Evolutionary conservation across 257 asterid species (phyloP), one percentile per base, ranked within the genome.

Genomic region (Galeopsis tetrahit): DNA sequence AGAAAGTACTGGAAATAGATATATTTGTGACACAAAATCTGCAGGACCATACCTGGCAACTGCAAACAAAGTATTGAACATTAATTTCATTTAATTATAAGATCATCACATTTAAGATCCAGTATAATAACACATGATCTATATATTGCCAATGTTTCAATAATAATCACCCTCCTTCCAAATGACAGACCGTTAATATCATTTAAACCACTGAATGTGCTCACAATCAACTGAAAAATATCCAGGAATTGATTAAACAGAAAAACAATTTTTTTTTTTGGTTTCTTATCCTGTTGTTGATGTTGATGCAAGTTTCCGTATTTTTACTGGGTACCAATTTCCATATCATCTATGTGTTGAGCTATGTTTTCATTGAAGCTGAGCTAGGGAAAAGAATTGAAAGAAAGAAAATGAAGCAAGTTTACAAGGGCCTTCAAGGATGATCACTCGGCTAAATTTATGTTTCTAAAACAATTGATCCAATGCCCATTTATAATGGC

Each of bases 81-180:
- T n/a, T n/a, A n/a, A 92, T 92, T 81, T 90, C 95, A 40, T 80
- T n/a, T n/a, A n/a, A n/a, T 79, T 62, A 90, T 81, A 63, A 92
- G 97, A 83, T 90, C 90, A 81, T 88, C 89, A 75, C 98, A 92
- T 72, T 92, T 97, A 59, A 92, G 96, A 81, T 92, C 97, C 85
- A 92, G 91, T 95, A 92, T 90, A 81, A 90, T 93, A 21, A 92
- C 94, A 63, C 91, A 92, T 42, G 96, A 90, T 83, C 92, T 90
- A 75, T 90, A 92, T 86, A 85, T 87, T 72, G 98, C 97, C 83
- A 92, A 57, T 66, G 95, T 90, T 79, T 92, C 98, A 82, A 90
- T 81, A 74, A 90, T 90, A 80, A 85, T 85, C 80, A 90, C 96
- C 85, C 97, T 92, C 82, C 93, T 88, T 79, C 90, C 96, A 72